Conservation (phyloP, 768 basidiomycete genomes). For the Auricularia auricula-judae region DNA sequence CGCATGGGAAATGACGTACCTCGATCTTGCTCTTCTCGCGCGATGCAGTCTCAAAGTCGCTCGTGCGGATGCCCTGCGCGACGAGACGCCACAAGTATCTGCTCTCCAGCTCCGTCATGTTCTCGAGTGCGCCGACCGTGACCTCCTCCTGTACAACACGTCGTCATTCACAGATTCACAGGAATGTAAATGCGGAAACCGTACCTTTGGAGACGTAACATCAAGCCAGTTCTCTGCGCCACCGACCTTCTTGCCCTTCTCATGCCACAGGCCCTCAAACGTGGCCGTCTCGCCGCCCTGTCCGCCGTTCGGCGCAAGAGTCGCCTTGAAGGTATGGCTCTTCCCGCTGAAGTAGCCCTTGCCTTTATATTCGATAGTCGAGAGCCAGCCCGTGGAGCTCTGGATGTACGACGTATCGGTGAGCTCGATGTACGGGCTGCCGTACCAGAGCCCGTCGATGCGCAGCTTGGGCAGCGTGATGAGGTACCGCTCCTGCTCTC, state of each 20-base stretch:
- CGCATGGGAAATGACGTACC: conserved; percentile 28
- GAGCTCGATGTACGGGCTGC: conserved; percentile 78
- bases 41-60: conserved; percentile 87
- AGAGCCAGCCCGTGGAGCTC: conserved; percentile 47
- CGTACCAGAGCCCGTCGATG: conserved; percentile 84
- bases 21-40: conserved; percentile 85
- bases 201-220: conserved; percentile 46
- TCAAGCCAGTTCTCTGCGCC: conserved; percentile 53
- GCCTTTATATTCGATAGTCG: conserved; percentile 85
- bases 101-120: conserved; percentile 46
- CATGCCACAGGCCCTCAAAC: conserved; percentile 76
- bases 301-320: conserved; percentile 40
- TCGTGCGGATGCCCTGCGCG: conserved; percentile 80
- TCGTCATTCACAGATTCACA: too few species aligned
- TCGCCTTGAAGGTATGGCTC: conserved; percentile 86
- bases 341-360: conserved; percentile 93
- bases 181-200: too few species aligned
- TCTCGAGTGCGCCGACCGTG: conserved; percentile 41
- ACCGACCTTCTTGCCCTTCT: conserved; percentile 42
- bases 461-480: conserved; percentile 87
- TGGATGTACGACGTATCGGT: conserved; percentile 73
- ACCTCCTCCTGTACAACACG: conserved; percentile 42
- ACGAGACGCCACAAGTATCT: conserved; percentile 76
- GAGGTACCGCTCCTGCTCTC: conserved; percentile 59
- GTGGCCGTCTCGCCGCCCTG: conserved; percentile 24